Evolutionary conservation across 2,329 filamentous ascomycete species (phyloP).

Genomic region (Pestalotiopsis sp.): DNA sequence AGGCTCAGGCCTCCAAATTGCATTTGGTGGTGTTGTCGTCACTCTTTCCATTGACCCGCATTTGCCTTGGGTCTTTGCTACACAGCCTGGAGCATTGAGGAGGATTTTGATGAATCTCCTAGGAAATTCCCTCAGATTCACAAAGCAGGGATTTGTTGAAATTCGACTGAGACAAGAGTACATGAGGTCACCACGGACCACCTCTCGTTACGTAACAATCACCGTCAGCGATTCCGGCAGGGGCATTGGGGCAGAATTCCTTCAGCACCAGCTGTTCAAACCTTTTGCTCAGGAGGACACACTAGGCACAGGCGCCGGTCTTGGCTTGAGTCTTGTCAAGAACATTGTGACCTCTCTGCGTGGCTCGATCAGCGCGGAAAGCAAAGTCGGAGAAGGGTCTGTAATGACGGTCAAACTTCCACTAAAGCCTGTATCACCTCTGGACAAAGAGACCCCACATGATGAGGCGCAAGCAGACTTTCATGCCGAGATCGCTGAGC

Average conservation of each 20-base stretch:
- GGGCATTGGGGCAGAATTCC: conserved; percentile 66
- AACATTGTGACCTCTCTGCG: conserved; percentile 42
- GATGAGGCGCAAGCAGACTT: background rate
- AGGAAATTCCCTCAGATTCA: conserved; percentile 66
- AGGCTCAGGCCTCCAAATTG: background rate
- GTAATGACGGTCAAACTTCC: conserved; percentile 31
- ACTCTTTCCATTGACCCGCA: conserved; percentile 52
- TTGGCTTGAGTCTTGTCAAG: conserved; percentile 68
- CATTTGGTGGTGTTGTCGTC: conserved; percentile 38
- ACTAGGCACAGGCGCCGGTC: conserved; percentile 61
- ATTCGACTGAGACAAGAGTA: conserved; percentile 19
- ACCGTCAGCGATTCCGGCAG: conserved; percentile 59
- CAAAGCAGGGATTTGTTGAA: conserved; percentile 36
- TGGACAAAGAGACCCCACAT: no score
- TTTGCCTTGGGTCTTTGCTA: conserved; percentile 54
- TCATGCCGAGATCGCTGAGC: background rate
- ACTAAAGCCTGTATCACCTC: background rate
- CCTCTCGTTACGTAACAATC: conserved; percentile 14
- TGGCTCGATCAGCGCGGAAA: conserved; percentile 21
- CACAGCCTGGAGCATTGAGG: conserved; percentile 52
- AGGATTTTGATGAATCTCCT: conserved; percentile 66
- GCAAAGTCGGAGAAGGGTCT: conserved; percentile 28
- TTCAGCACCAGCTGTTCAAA: conserved; percentile 61
- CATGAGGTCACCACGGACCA: background rate
- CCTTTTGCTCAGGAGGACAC: conserved; percentile 68